Conservation (phyloP, 192 early-diverging fungal genomes). For the Rhizophagus prolifer region DNA sequence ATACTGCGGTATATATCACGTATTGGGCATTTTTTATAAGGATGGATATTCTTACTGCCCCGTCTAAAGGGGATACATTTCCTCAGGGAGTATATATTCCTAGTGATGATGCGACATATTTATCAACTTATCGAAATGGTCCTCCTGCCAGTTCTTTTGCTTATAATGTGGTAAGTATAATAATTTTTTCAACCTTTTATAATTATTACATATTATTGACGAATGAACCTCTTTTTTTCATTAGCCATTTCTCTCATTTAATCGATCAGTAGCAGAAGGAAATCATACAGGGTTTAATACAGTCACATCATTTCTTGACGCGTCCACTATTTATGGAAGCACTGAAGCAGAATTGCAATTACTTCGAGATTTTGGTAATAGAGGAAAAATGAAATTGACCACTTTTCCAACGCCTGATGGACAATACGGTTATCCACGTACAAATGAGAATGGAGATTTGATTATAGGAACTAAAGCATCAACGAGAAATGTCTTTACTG, state of each 20-base stretch:
- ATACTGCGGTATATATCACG: background rate
- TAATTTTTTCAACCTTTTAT: background rate
- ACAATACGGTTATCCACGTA: background rate
- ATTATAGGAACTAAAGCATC: background rate
- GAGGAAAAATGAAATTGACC: background rate
- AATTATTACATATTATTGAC: background rate
- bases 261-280: background rate
- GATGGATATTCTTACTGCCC: background rate
- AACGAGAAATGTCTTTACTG: background rate
- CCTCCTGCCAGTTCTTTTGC: background rate
- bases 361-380: background rate
- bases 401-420: background rate
- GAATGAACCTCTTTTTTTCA: background rate
- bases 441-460: background rate
- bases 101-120: background rate
- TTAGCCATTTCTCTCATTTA: background rate
- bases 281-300: background rate
- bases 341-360: background rate
- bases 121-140: background rate
- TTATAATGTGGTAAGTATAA: background rate
- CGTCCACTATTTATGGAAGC: background rate
- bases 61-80: background rate
- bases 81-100: background rate
- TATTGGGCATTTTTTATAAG: background rate
- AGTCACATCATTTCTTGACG: background rate